These are phyloP conservation scores for Euphorbia lathyris DNA, from an alignment of 345 rosid genomes.

Conservation along the genomic window DNA sequence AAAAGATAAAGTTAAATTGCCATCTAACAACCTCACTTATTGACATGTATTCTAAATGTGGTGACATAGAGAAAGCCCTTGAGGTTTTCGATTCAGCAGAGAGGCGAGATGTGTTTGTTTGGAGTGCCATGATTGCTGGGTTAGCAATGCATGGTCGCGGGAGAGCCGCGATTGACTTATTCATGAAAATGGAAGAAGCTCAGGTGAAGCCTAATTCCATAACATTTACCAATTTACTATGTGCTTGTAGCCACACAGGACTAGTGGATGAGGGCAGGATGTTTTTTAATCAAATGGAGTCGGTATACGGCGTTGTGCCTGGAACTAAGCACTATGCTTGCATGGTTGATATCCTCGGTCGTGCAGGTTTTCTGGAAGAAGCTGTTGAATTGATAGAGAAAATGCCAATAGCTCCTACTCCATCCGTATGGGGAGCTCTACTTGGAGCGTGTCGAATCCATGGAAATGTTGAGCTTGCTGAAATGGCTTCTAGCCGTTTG, in stretches of 20 bases:
- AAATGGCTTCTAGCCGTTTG: constrained; percentile 47
- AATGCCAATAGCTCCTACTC: constrained; percentile 56
- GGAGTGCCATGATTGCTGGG: constrained; percentile 79
- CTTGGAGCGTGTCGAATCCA: constrained; percentile 75
- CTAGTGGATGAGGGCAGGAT: constrained; percentile 56
- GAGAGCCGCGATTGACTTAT: constrained; percentile 50
- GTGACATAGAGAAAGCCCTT: constrained; percentile 63
- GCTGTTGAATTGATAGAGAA: constrained; percentile 54
- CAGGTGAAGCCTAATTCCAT: constrained; percentile 58
- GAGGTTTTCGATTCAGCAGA: constrained; percentile 47
- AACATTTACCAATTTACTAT: constrained; percentile 59
- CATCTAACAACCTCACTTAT: constrained; percentile 58
- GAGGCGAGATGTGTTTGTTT: constrained; percentile 60
- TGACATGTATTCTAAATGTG: constrained; percentile 81
- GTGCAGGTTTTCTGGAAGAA: constrained; percentile 63
- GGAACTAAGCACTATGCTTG: constrained; percentile 64
- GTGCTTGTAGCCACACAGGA: constrained; percentile 73
- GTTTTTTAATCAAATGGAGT: constrained; percentile 48
- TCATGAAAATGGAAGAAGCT: constrained; percentile 49
- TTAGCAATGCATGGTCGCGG: constrained; percentile 72
- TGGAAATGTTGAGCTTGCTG: constrained; percentile 59
- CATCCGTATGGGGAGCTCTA: constrained; percentile 65
- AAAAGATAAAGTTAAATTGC: constrained; percentile 47
- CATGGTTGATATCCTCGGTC: constrained; percentile 68
- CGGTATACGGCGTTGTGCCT: constrained; percentile 52